These are phyloP conservation scores for Torulaspora pretoriensis DNA, from an alignment of 1,139 yeast species.

Conservation along the genomic window DNA sequence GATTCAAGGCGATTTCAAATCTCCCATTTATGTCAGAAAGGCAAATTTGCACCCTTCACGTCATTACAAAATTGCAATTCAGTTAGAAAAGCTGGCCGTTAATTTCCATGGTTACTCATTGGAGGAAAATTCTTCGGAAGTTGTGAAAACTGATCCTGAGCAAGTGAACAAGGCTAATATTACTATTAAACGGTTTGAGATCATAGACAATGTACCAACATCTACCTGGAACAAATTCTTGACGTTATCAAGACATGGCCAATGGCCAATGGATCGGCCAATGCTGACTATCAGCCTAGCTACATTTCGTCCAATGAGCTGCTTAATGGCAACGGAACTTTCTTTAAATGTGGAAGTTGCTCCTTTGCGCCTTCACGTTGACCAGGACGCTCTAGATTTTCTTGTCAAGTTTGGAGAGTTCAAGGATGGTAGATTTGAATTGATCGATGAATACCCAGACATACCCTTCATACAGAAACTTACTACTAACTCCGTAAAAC, in stretches of 20 bases:
- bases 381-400: constrained; percentile 90
- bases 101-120: constrained; percentile 45
- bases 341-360: constrained; percentile 52
- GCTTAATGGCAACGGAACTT: constrained; percentile 66
- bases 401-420: constrained; percentile 75
- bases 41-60: constrained; percentile 63
- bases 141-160: constrained; percentile 36
- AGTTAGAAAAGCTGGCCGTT: constrained; percentile 50
- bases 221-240: constrained; percentile 90
- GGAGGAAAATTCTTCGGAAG: constrained; percentile 41
- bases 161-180: constrained; percentile 46
- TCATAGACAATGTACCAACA: constrained; percentile 75
- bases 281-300: constrained; percentile 56
- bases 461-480: constrained; percentile 65
- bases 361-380: constrained; percentile 80
- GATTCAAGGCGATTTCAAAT: constrained; percentile 25
- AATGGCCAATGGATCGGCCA: constrained; percentile 44
- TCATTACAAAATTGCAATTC: constrained; percentile 57
- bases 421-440: constrained; percentile 62
- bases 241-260: constrained; percentile 63
- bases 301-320: constrained; percentile 62
- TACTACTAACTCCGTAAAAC: constrained; percentile 54
- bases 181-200: constrained; percentile 50
- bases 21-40: constrained; percentile 36
- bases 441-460: constrained; percentile 54